phyloP scores from a whole-genome alignment of 192 early-diverging fungal species.

The Gaertneriomyces semiglobifer region DNA sequence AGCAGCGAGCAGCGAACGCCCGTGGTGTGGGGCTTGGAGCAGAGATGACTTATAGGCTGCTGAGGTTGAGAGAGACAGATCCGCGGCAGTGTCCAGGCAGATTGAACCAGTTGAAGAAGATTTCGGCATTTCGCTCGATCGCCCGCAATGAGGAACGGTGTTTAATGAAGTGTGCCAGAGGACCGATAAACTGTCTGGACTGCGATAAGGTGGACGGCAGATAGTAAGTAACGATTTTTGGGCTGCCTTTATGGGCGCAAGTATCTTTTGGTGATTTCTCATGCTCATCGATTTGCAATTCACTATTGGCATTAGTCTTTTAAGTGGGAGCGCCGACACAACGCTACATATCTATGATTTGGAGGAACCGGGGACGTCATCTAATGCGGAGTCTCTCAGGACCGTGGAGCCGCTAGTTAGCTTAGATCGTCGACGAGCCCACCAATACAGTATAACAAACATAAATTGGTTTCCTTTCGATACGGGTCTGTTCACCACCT shows the following conservation, averaged over 20 bases:
- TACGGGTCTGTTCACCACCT: slow-evolving; percentile 77
- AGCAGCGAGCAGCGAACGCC: too few relatives aligned
- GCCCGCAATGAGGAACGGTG: background rate
- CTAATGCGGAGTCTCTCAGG: slow-evolving; percentile 13
- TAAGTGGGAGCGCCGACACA: slow-evolving; percentile 62
- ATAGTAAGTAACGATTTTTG: slow-evolving; percentile 47
- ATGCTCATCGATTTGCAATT: background rate
- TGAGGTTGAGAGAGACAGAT: background rate
- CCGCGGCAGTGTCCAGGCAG: background rate
- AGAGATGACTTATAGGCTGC: background rate
- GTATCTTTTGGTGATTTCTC: too few relatives aligned
- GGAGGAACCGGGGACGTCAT: slow-evolving; percentile 32
- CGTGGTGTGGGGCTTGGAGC: too few relatives aligned
- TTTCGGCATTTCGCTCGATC: background rate
- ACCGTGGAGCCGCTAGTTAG: background rate
- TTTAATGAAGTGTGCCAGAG: background rate
- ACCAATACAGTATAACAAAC: slow-evolving; percentile 65
- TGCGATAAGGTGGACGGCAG: slow-evolving; percentile 51
- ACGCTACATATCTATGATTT: slow-evolving; percentile 62
- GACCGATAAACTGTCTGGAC: slow-evolving; percentile 47
- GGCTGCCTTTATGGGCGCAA: background rate
- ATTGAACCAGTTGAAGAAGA: background rate
- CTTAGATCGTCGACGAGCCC: slow-evolving; percentile 36
- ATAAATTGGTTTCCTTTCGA: slow-evolving; percentile 82
- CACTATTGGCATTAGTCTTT: slow-evolving; percentile 42